These are phyloP conservation scores for Draba incana DNA, from an alignment of 345 rosid species.

Conservation along the genomic window DNA sequence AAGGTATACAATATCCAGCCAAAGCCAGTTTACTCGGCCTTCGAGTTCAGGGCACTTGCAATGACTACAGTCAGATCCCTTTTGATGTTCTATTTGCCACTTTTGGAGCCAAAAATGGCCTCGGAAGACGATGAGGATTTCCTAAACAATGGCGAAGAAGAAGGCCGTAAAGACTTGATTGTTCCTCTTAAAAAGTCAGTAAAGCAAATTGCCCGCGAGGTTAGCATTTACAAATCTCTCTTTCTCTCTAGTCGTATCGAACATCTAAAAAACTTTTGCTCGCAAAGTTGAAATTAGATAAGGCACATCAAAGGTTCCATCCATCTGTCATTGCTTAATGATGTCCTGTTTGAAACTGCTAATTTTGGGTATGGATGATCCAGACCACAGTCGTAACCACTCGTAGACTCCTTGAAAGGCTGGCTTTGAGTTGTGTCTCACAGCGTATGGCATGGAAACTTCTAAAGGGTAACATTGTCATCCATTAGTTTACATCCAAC, in stretches of 20 bases:
- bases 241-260: conserved; percentile 4
- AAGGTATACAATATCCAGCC: conserved; percentile 76
- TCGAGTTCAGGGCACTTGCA: conserved; percentile 72
- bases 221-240: conserved; percentile 31
- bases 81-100: conserved; percentile 81
- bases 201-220: conserved; percentile 93
- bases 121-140: conserved; percentile 74
- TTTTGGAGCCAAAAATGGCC: conserved; percentile 69
- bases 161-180: conserved; percentile 59
- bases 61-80: conserved; percentile 89
- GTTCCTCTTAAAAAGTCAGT: conserved; percentile 85
- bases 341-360: conserved; percentile 6
- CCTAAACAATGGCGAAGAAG: conserved; percentile 54
- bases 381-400: conserved; percentile 91
- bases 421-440: conserved; percentile 77
- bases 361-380: conserved; percentile 26
- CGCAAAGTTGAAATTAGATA: not conserved
- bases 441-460: conserved; percentile 97
- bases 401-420: conserved; percentile 84
- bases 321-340: conserved; percentile 13
- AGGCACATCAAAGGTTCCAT: not conserved
- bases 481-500: conserved; percentile 3
- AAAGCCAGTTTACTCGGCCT: conserved; percentile 85
- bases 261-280: not conserved
- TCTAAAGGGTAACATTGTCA: conserved; percentile 69